phyloP scores from a whole-genome alignment of 139 green algal genomes.

The Pedinophyceae sp. region DNA sequence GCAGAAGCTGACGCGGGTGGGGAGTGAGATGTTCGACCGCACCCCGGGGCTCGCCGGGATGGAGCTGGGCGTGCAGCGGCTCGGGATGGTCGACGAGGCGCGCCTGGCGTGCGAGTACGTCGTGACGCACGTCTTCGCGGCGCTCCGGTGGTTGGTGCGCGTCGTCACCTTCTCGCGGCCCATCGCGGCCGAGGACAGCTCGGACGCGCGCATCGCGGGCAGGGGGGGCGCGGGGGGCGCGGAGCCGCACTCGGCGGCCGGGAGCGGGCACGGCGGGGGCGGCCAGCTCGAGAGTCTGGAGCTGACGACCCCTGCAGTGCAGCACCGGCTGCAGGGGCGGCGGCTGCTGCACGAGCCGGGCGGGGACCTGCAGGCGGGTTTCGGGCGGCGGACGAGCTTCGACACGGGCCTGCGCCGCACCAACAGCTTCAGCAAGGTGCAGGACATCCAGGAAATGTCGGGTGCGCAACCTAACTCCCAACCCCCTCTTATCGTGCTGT shows the following conservation, averaged over 20 bases:
- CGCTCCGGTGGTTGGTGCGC: slow-evolving; percentile 17
- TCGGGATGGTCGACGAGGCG: slow-evolving; percentile 42
- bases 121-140: slow-evolving; percentile 29
- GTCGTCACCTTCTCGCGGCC: slow-evolving; percentile 16
- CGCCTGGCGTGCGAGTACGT: slow-evolving; percentile 32
- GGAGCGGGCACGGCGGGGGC: background rate
- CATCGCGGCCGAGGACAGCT: background rate
- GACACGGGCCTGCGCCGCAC: slow-evolving; percentile 3
- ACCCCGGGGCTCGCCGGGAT: too few relatives aligned
- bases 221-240: background rate
- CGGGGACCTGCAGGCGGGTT: background rate
- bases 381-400: background rate
- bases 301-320: slow-evolving; percentile 8
- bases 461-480: background rate
- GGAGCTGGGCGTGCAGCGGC: background rate
- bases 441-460: slow-evolving; percentile 12
- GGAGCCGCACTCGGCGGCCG: background rate
- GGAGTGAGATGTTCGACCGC: too few relatives aligned
- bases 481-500: background rate
- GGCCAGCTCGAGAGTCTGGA: background rate
- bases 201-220: background rate
- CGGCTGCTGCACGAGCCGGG: background rate
- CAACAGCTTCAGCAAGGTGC: slow-evolving; percentile 6
- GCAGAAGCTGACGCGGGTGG: too few relatives aligned
- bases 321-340: slow-evolving; percentile 10